Evolutionary conservation across 805 yeast genomes (phyloP).

Genomic region (Starmera quercuum): DNA sequence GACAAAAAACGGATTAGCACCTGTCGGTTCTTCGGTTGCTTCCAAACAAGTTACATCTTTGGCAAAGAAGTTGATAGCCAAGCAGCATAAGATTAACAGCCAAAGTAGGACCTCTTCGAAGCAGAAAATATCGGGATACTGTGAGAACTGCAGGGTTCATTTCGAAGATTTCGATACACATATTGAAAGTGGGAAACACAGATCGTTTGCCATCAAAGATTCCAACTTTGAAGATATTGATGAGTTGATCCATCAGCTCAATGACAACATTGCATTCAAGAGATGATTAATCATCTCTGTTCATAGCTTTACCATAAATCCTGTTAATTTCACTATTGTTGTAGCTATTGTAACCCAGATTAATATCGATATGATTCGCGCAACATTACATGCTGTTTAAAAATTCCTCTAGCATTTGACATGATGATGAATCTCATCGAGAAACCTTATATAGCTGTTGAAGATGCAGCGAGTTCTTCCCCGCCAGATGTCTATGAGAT

Average conservation of each 20-base stretch:
- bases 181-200: constrained; percentile 58
- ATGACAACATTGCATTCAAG: no score
- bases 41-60: constrained; percentile 43
- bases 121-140: constrained; percentile 57
- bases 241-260: constrained; percentile 43
- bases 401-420: no score
- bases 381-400: no score
- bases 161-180: constrained; percentile 79
- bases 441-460: no score
- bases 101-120: constrained; percentile 7
- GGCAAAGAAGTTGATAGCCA: constrained; percentile 32
- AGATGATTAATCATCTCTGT: no score
- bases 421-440: no score
- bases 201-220: constrained; percentile 68
- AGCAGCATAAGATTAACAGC: constrained; percentile 10
- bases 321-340: no score
- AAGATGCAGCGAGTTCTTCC: no score
- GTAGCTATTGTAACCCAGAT: no score
- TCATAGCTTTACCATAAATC: no score
- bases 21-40: constrained; percentile 48
- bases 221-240: constrained; percentile 74
- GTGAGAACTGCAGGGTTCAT: constrained; percentile 87
- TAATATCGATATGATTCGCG: no score
- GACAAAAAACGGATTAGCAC: constrained; percentile 53
- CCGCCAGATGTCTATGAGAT: no score